phyloP scores from a whole-genome alignment of 305 asterid species.

The Solanum aculeatissimum region DNA sequence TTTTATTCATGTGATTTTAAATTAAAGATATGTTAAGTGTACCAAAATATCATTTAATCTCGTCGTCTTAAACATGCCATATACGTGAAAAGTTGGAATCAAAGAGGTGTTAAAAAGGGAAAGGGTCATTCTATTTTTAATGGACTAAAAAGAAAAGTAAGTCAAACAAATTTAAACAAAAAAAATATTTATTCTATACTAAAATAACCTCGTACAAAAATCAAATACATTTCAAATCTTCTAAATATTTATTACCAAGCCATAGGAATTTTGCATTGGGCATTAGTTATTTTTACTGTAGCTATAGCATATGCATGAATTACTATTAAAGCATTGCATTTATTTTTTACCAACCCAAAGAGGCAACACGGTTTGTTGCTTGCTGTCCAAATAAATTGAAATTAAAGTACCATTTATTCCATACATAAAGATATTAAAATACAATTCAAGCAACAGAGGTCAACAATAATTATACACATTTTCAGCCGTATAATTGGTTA shows the following conservation, averaged over 20 bases:
- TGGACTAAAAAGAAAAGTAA: too few relatives aligned
- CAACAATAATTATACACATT: not conserved
- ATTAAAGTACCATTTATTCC: not conserved
- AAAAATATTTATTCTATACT: not conserved
- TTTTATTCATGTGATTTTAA: too few relatives aligned
- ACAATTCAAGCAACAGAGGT: conserved; percentile 1
- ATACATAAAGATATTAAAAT: not conserved
- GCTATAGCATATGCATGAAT: not conserved
- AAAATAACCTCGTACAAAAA: fast-evolving
- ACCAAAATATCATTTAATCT: too few relatives aligned
- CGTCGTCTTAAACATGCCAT: too few relatives aligned
- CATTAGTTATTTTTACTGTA: too few relatives aligned
- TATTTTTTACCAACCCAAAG: not conserved
- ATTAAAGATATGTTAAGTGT: too few relatives aligned
- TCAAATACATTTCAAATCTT: not conserved
- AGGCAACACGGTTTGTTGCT: not conserved
- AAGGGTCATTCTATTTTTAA: too few relatives aligned
- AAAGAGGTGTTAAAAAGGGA: too few relatives aligned
- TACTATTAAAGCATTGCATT: not conserved
- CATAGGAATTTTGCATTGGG: not conserved
- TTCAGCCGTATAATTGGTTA: not conserved
- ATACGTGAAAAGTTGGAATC: too few relatives aligned
- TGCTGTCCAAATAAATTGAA: not conserved
- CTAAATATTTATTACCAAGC: not conserved
- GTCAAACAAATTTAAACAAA: too few relatives aligned